Percentiles rank a stretch among this genome's conserved stretches.
phyloP scores from a whole-genome alignment of 176 grass and related monocot species.

The Dendrocalamus sinicus region DNA sequence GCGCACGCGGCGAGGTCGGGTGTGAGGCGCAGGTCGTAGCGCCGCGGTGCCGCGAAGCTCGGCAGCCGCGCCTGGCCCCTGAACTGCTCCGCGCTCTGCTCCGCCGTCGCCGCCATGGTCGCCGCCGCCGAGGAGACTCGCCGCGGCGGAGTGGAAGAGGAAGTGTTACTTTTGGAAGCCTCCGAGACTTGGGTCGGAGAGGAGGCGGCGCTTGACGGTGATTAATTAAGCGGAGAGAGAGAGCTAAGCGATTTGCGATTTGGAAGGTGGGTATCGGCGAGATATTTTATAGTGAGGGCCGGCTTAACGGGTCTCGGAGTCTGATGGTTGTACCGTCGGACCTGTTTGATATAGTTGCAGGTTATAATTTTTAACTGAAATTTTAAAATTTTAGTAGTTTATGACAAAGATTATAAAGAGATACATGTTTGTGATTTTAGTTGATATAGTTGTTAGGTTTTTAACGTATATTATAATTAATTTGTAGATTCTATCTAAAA shows the following conservation, averaged over 20 bases:
- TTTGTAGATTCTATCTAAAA: too few relatives aligned
- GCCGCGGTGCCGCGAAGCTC: constrained; percentile 66
- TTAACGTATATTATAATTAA: too few relatives aligned
- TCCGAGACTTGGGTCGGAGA: not conserved
- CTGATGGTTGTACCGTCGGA: not conserved
- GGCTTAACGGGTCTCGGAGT: constrained; percentile 1
- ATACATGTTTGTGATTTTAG: too few relatives aligned
- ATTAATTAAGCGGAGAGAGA: too few relatives aligned
- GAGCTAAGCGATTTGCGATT: not conserved
- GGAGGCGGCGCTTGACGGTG: not conserved
- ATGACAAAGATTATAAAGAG: too few relatives aligned
- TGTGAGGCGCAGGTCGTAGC: constrained; percentile 78
- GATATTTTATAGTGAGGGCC: not conserved
- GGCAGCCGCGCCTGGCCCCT: constrained; percentile 71
- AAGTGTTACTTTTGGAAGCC: not conserved
- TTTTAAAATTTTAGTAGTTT: too few relatives aligned
- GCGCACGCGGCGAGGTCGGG: constrained; percentile 75
- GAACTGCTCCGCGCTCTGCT: constrained; percentile 77
- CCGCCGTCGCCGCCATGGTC: not conserved
- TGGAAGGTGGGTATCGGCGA: too few relatives aligned
- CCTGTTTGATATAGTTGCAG: too few relatives aligned
- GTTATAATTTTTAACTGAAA: too few relatives aligned
- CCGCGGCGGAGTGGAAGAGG: not conserved
- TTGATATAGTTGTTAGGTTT: too few relatives aligned
- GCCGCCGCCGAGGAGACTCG: not conserved